phyloP scores from a whole-genome alignment of 345 rosid species.

The Ricinus communis region DNA sequence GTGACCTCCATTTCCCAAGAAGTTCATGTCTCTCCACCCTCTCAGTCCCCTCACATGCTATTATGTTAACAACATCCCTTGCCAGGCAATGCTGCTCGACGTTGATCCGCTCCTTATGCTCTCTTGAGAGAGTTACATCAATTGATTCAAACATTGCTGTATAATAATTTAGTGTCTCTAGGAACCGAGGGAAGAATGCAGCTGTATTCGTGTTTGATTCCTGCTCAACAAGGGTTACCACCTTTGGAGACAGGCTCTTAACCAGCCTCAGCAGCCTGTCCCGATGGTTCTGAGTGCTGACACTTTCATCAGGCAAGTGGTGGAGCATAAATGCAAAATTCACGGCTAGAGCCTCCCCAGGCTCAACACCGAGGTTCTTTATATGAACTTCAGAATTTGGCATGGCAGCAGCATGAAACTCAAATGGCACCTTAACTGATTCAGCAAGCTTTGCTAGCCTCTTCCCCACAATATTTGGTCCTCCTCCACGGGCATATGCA shows the following conservation, averaged over 20 bases:
- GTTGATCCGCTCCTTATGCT: slow-evolving; percentile 73
- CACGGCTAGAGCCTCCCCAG: slow-evolving; percentile 76
- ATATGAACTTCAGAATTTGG: slow-evolving; percentile 51
- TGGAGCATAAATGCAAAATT: slow-evolving; percentile 87
- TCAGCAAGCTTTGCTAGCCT: slow-evolving; percentile 61
- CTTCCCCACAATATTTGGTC: slow-evolving; percentile 58
- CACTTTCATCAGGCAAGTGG: slow-evolving; percentile 89
- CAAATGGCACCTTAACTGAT: slow-evolving; percentile 72
- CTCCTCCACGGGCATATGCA: slow-evolving; percentile 88
- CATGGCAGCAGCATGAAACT: slow-evolving; percentile 63
- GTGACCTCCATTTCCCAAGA: slow-evolving; percentile 77
- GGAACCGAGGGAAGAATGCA: slow-evolving; percentile 76
- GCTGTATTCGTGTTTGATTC: slow-evolving; percentile 91
- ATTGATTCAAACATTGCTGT: slow-evolving; percentile 91
- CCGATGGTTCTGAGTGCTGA: slow-evolving; percentile 70
- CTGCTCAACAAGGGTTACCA: slow-evolving; percentile 90
- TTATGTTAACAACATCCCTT: slow-evolving; percentile 77
- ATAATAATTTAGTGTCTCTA: slow-evolving; percentile 70
- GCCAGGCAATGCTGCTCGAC: slow-evolving; percentile 93
- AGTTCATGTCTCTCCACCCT: slow-evolving; percentile 85
- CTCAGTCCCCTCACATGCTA: slow-evolving; percentile 88
- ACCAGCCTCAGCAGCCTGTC: slow-evolving; percentile 71
- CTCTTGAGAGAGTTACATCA: slow-evolving; percentile 65
- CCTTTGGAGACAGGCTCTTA: slow-evolving; percentile 71
- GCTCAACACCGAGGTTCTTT: slow-evolving; percentile 43